These are phyloP conservation scores for Santalum album DNA, from an alignment of 164 flowering plant genomes.

Conservation along the genomic window DNA sequence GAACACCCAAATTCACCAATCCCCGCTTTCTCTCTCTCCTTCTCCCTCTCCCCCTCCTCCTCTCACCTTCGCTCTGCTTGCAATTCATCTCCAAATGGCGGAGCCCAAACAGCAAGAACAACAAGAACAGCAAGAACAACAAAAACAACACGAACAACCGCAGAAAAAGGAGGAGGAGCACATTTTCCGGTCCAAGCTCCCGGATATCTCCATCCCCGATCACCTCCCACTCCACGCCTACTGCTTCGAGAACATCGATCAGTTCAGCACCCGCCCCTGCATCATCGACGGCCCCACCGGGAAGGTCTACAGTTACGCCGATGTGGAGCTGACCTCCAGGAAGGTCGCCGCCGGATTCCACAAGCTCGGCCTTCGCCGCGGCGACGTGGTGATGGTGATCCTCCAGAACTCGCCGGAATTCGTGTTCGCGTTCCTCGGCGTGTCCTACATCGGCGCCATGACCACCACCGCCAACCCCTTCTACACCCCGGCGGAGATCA, in stretches of 20 bases:
- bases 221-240: constrained; percentile 71
- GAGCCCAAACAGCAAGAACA: neutral
- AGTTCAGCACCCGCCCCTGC: constrained; percentile 46
- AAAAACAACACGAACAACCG: neutral
- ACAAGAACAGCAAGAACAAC: too few relatives aligned
- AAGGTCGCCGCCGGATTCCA: constrained; percentile 59
- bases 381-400: constrained; percentile 68
- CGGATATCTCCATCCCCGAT: constrained; percentile 71
- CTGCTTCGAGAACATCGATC: constrained; percentile 64
- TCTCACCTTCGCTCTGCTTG: too few relatives aligned
- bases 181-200: constrained; percentile 79
- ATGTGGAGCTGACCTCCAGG: constrained; percentile 52
- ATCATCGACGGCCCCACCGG: constrained; percentile 67
- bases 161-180: constrained; percentile 22
- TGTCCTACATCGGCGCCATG: constrained; percentile 58
- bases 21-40: too few relatives aligned
- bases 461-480: constrained; percentile 82
- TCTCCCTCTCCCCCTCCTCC: too few relatives aligned
- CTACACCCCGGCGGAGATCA: constrained; percentile 59
- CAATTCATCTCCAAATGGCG: too few relatives aligned
- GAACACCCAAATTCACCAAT: too few relatives aligned
- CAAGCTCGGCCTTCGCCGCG: constrained; percentile 47
- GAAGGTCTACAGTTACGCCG: constrained; percentile 35
- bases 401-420: constrained; percentile 79
- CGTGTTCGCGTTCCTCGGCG: constrained; percentile 76